phyloP scores from a whole-genome alignment of 2,329 filamentous ascomycete species.

The Passalora sequoiae region DNA sequence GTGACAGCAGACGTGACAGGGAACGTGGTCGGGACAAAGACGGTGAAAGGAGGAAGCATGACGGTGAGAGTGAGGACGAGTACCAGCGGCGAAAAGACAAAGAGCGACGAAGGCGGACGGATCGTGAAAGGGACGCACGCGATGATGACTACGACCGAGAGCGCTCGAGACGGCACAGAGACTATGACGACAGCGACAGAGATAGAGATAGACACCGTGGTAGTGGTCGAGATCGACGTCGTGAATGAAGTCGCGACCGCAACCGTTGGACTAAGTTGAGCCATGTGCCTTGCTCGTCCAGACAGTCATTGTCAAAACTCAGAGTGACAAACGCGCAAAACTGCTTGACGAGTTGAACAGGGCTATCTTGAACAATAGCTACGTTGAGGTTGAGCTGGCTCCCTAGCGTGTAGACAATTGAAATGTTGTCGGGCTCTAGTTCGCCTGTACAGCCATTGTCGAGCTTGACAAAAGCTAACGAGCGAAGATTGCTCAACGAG shows the following conservation, averaged over 20 bases:
- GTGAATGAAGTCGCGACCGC: conserved; percentile 16
- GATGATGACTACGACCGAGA: conserved; percentile 16
- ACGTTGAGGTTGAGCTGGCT: no score
- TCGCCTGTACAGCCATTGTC: no score
- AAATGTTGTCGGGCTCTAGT: no score
- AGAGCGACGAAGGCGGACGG: conserved; percentile 22
- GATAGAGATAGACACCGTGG: conserved; percentile 12
- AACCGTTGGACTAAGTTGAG: no score
- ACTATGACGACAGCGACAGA: conserved; percentile 13
- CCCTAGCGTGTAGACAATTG: no score
- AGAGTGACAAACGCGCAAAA: no score
- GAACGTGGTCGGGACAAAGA: conserved; percentile 18
- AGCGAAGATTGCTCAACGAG: no score
- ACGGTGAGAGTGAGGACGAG: conserved; percentile 26
- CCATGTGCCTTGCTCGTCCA: no score
- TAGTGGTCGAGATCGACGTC: conserved; percentile 22
- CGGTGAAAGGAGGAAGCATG: conserved; percentile 17
- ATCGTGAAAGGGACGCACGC: conserved; percentile 11
- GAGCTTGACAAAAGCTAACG: no score
- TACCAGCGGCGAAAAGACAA: conserved; percentile 28
- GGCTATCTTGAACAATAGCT: no score
- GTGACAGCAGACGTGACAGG: conserved; percentile 17
- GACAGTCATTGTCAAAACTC: no score
- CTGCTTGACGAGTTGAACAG: no score
- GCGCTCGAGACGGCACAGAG: conserved; percentile 22